Base-by-base conservation (phyloP, 441 rosid genomes). In the Sinapis alba region DNA sequence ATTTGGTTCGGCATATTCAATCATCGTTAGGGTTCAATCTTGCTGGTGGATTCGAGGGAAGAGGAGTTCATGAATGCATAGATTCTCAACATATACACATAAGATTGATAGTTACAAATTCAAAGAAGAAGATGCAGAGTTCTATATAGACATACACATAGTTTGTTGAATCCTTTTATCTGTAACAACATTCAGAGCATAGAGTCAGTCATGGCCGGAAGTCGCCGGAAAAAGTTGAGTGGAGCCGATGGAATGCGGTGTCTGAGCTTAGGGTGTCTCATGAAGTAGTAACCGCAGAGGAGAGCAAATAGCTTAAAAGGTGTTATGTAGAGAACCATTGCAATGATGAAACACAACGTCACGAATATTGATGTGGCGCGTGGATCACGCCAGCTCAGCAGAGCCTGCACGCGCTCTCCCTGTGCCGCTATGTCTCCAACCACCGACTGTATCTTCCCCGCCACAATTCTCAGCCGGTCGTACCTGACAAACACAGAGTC, bases 191-290 rank as follows among this genome's bases (percentile, higher is more conserved):
- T 77, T 85, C 73, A 96, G 83, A 96, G 54, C 96, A 96, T 84
- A 54, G 91, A 88, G 74, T 96, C 99, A 4, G 89, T 79, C 82
- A 81, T 87, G 10, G 97, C 91, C 1, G 97, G 97, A 32, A 96
- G 87, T 13, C 98, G 87, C n/a, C 92, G 86, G 87, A 91, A 96
- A 90, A 96, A 96, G 79, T 90, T 96, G 15, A 86, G n/a, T 0
- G 98, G 96, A 32, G 81, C 83, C 12, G 97, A 86, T 9, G 99
- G 99, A 13, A 80, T 73, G 75, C 78, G 86, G 54, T 78, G 82
- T 32, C 98, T 79, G 78, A 96, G 82, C 86, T 82, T 89, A 2
- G 99, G 99, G 77, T 96, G 99, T 78, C 99, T 84, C 99, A 96
- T 90, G 9, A 70, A 24, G 83, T 89, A 90, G 69, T 80, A 72